Conservation (phyloP, 345 rosid species). For the Eutrema yunnanense region DNA sequence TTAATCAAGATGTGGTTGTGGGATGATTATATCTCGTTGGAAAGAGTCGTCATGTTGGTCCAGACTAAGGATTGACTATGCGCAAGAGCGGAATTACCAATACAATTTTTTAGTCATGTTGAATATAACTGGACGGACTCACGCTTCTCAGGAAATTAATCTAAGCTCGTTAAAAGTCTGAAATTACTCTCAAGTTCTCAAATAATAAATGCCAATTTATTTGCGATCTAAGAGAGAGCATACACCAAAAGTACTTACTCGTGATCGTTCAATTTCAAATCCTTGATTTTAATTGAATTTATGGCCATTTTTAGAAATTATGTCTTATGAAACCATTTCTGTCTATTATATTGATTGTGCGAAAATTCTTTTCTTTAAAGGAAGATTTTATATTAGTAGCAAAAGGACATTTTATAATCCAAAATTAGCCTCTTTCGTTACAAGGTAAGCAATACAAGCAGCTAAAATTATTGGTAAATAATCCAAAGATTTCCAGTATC, state of each 20-base stretch:
- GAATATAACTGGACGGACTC: too few relatives aligned
- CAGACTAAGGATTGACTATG: rapidly evolving
- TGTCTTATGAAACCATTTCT: neutral
- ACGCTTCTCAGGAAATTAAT: too few relatives aligned
- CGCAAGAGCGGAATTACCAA: too few relatives aligned
- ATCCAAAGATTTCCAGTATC: neutral
- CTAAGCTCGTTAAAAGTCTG: too few relatives aligned
- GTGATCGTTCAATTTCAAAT: neutral
- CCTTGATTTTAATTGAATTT: neutral
- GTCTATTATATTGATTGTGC: neutral
- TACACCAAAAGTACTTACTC: neutral
- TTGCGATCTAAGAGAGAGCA: neutral
- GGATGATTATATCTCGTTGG: too few relatives aligned
- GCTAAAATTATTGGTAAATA: neutral
- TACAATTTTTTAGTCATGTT: too few relatives aligned
- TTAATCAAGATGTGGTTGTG: too few relatives aligned
- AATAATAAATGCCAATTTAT: neutral
- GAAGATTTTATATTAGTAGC: slow-evolving; percentile 3
- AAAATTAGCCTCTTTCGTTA: neutral
- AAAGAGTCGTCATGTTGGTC: too few relatives aligned
- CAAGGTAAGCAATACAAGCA: neutral
- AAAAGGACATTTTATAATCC: neutral
- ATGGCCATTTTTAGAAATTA: neutral
- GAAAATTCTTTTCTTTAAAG: neutral
- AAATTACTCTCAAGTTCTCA: too few relatives aligned